These are phyloP conservation scores for Hypoxylon fuscum DNA, from an alignment of 495 filamentous ascomycete genomes.

Conservation along the genomic window DNA sequence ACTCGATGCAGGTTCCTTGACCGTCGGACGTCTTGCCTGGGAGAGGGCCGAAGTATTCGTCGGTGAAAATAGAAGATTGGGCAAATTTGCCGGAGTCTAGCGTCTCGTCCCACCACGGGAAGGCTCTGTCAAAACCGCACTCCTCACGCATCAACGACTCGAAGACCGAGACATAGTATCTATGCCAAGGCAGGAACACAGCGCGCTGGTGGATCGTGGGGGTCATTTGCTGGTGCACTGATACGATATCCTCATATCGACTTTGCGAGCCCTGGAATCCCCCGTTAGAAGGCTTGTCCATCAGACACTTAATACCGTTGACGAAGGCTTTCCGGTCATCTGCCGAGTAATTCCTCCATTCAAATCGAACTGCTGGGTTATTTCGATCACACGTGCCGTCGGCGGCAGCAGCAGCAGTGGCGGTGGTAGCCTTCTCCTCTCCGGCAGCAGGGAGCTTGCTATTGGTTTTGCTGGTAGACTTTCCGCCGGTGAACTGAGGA, in stretches of 20 bases:
- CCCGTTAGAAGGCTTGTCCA: slow-evolving; percentile 44
- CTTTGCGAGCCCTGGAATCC: slow-evolving; percentile 39
- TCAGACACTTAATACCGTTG: slow-evolving; percentile 47
- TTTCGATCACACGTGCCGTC: slow-evolving; percentile 39
- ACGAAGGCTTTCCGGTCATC: slow-evolving; percentile 45
- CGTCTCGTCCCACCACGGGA: slow-evolving; percentile 57
- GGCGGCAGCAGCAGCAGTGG: slow-evolving; percentile 2
- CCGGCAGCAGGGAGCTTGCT: slow-evolving; percentile 14
- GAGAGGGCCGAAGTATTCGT: slow-evolving; percentile 42
- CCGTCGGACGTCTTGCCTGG: slow-evolving; percentile 45
- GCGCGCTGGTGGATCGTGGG: slow-evolving; percentile 48
- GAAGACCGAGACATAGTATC: slow-evolving; percentile 49
- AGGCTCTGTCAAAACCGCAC: slow-evolving; percentile 48
- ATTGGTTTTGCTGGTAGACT: not conserved
- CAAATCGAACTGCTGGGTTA: slow-evolving; percentile 41
- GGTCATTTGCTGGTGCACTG: slow-evolving; percentile 52
- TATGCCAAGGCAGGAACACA: slow-evolving; percentile 53
- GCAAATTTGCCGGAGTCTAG: slow-evolving; percentile 47
- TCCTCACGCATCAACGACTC: slow-evolving; percentile 52
- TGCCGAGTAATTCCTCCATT: slow-evolving; percentile 46
- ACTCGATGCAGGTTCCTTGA: slow-evolving; percentile 44
- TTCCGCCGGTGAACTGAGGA: slow-evolving; percentile 17
- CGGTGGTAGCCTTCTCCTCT: slow-evolving; percentile 9
- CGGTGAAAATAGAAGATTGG: slow-evolving; percentile 46
- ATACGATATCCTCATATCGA: slow-evolving; percentile 53